A percentile compares a stretch with the other conserved stretches of the same genome.
Evolutionary conservation across 78 protist genomes (phyloP).

Genomic region (Dictyostelium purpureum): DNA sequence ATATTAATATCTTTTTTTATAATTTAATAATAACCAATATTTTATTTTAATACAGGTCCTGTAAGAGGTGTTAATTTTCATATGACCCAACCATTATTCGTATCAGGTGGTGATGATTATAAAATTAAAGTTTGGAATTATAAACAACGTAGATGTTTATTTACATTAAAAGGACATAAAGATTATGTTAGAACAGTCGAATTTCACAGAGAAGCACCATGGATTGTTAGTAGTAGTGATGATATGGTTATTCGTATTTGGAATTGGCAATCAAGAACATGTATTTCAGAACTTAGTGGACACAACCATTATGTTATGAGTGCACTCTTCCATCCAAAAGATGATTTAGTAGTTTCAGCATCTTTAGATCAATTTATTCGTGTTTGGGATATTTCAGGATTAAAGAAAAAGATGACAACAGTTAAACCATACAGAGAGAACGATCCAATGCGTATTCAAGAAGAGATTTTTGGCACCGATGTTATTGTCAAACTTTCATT

Average conservation of each 20-base stretch:
- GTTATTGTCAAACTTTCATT: slow-evolving; percentile 92
- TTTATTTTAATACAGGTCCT: slow-evolving; percentile 90
- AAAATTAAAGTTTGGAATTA: slow-evolving; percentile 99
- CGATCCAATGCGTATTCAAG: slow-evolving; percentile 74
- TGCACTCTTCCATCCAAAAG: slow-evolving; percentile 98
- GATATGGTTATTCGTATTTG: slow-evolving; percentile 99
- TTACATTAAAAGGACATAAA: slow-evolving; percentile 96
- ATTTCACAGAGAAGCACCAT: slow-evolving; percentile 96
- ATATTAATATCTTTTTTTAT: not conserved
- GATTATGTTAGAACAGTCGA: slow-evolving; percentile 99
- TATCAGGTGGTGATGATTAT: slow-evolving; percentile 99
- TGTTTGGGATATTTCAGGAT: slow-evolving; percentile 98
- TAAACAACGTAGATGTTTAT: slow-evolving; percentile 97
- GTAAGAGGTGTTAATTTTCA: slow-evolving; percentile 99
- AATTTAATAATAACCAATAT: not conserved
- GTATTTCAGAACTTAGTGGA: slow-evolving; percentile 97
- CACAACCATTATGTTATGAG: slow-evolving; percentile 99
- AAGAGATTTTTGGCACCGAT: slow-evolving; percentile 93
- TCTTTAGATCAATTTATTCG: slow-evolving; percentile 99
- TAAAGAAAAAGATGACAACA: slow-evolving; percentile 83
- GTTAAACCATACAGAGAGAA: slow-evolving; percentile 42
- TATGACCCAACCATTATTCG: slow-evolving; percentile 97
- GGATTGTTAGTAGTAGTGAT: slow-evolving; percentile 98
- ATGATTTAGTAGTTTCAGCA: slow-evolving; percentile 96
- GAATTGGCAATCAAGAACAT: slow-evolving; percentile 98